Percentiles rank a stretch among this genome's conserved stretches.
Evolutionary conservation across 1,284 basidiomycete species (phyloP).

Genomic region (Moniliella sp.): DNA sequence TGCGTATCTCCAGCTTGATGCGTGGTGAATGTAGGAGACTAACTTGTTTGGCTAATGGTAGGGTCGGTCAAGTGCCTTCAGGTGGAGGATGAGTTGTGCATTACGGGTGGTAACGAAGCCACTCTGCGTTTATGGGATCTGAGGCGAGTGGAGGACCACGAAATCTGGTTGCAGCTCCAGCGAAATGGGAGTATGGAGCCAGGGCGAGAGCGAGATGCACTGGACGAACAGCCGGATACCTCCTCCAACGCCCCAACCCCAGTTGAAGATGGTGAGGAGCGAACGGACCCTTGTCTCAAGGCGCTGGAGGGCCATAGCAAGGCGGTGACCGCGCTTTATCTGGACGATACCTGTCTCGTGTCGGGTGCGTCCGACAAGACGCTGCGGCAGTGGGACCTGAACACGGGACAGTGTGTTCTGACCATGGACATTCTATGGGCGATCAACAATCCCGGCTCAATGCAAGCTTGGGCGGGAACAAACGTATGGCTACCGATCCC

Average conservation of each 20-base stretch:
- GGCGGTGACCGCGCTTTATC: constrained; percentile 74
- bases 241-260: too few species aligned
- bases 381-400: constrained; percentile 87
- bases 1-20: constrained; percentile 1
- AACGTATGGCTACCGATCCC: too few species aligned
- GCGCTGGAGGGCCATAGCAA: constrained; percentile 75
- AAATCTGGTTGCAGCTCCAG: constrained; percentile 9
- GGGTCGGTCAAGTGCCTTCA: constrained; percentile 62
- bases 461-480: constrained; percentile 35
- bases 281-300: constrained; percentile 5
- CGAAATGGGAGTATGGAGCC: too few species aligned
- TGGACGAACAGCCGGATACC: neutral
- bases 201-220: too few species aligned
- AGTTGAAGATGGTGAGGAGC: neutral
- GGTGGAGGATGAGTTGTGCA: constrained; percentile 71
- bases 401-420: constrained; percentile 85
- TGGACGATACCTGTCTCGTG: constrained; percentile 79
- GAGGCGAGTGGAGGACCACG: constrained; percentile 24
- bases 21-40: too few species aligned
- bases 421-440: constrained; percentile 99
- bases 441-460: constrained; percentile 65
- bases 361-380: constrained; percentile 96
- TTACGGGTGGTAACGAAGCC: constrained; percentile 73
- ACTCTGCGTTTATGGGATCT: constrained; percentile 39
- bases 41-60: too few species aligned